Evolutionary conservation across 305 asterid species (phyloP), one percentile per base, ranked within the genome.

Genomic region (Fraxinus greggii): DNA sequence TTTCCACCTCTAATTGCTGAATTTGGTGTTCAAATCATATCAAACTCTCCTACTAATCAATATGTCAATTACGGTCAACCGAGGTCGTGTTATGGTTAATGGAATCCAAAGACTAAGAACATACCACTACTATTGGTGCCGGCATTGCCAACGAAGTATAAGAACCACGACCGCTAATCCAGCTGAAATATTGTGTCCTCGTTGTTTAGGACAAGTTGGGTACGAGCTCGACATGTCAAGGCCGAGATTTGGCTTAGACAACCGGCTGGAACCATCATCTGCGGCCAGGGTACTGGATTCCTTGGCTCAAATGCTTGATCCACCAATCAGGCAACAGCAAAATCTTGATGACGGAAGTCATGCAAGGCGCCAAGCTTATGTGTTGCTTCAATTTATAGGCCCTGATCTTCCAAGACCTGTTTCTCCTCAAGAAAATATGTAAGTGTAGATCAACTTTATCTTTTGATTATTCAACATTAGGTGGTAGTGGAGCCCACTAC

Each of bases 61-160:
- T 84, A 95, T 91, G 97, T 83, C 97, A 0, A 51, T 19, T 77
- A 21, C 17, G 36, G 10, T 3, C 32, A 69, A 69, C 2, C 90
- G 89, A 26, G 91, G 89, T 17, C 88, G 93, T 3, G 86, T 88
- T 1, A 26, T 81, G 5, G 91, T 91, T 15, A 93, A 92, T 78
- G 97, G 98, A 26, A 84, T 87, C 12, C 92, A 82, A 29, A 87
- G 98, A 84, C 83, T 87, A 76, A 79, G 98, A 78, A 96, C 94
- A 0, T 90, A 91, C 87, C 98, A 96, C 56, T 94, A 90, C 90
- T 93, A 94, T 6, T 94, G 99, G 98, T 96, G 98, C 67, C 86
- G 92, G 1, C 84, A 81, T 1, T 94, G 99, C 84, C 95, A 85
- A 40, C 92, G 93, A 72, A 89, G 97, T 76, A 77, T 93, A 40